Evolutionary conservation across 306 rosid genomes (phyloP).

Genomic region (Glycine tomentella): DNA sequence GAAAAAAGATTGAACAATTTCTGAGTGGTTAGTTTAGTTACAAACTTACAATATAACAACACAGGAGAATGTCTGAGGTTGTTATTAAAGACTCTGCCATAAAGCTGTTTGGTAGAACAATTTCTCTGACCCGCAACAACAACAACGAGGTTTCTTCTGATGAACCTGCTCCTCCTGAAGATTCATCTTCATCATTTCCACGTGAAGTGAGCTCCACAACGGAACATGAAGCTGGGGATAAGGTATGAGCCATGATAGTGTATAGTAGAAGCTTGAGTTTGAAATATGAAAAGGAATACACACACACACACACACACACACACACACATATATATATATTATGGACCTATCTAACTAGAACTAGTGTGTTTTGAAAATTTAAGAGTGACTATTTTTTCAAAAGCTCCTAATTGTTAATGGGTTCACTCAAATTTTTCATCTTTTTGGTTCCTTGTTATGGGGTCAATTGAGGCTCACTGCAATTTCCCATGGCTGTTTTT

Average conservation of each 20-base stretch:
- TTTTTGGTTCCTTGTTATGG: slow-evolving; percentile 24
- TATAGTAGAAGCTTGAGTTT: slow-evolving; percentile 3
- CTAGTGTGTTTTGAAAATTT: slow-evolving; percentile 37
- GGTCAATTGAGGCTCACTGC: slow-evolving; percentile 22
- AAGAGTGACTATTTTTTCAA: slow-evolving; percentile 47
- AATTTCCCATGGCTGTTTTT: slow-evolving; percentile 23
- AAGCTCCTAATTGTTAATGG: slow-evolving; percentile 43
- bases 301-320: too few relatives aligned
- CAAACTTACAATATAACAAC: slow-evolving; percentile 3
- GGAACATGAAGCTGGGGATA: slow-evolving; percentile 37
- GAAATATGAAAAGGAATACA: neutral
- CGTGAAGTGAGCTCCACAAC: slow-evolving; percentile 43
- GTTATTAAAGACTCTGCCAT: slow-evolving; percentile 62
- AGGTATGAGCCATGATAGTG: slow-evolving; percentile 56
- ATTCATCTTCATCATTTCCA: slow-evolving; percentile 49
- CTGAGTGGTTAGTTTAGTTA: slow-evolving; percentile 28
- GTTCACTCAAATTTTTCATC: slow-evolving; percentile 34
- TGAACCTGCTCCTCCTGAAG: slow-evolving; percentile 29
- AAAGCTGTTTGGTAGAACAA: slow-evolving; percentile 84
- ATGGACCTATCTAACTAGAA: neutral
- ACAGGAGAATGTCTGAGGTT: slow-evolving; percentile 65
- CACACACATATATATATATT: too few relatives aligned
- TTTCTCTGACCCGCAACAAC: slow-evolving; percentile 52
- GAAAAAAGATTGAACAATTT: too few relatives aligned
- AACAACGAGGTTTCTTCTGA: slow-evolving; percentile 34